Evolutionary conservation across 2,329 filamentous ascomycete genomes (phyloP).

Genomic region (Blumeria graminis): DNA sequence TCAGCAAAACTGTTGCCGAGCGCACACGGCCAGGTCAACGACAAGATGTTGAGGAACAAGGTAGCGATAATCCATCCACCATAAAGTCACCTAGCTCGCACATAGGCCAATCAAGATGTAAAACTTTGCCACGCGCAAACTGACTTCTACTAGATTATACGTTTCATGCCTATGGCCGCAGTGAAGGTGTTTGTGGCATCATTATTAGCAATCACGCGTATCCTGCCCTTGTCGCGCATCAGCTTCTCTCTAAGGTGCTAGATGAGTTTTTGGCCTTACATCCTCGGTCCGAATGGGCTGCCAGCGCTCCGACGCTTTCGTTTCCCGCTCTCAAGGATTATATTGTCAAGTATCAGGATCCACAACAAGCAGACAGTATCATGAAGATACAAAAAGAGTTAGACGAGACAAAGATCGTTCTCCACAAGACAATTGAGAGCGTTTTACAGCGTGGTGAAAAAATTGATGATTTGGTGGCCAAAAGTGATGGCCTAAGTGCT

Average conservation of each 20-base stretch:
- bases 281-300: conserved; percentile 43
- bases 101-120: not conserved
- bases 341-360: conserved; percentile 39
- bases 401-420: conserved; percentile 88
- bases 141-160: conserved; percentile 31
- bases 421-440: conserved; percentile 91
- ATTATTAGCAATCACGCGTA: conserved; percentile 59
- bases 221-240: conserved; percentile 57
- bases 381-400: conserved; percentile 91
- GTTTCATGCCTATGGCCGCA: conserved; percentile 56
- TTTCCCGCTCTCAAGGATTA: conserved; percentile 65
- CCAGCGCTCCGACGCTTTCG: conserved; percentile 26
- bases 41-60: conserved; percentile 67
- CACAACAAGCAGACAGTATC: conserved; percentile 71
- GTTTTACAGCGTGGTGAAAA: conserved; percentile 83
- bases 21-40: conserved; percentile 58
- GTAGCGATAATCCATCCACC: conserved; percentile 18
- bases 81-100: not conserved
- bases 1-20: conserved; percentile 71
- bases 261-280: conserved; percentile 67
- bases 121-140: not conserved
- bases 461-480: conserved; percentile 79
- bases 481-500: conserved; percentile 72
- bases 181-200: conserved; percentile 50
- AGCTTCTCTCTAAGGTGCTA: conserved; percentile 63